Evolutionary conservation across 176 grass and related monocot genomes (phyloP), one percentile per base, ranked within the genome.

Genomic region (Pontederia crassipes): DNA sequence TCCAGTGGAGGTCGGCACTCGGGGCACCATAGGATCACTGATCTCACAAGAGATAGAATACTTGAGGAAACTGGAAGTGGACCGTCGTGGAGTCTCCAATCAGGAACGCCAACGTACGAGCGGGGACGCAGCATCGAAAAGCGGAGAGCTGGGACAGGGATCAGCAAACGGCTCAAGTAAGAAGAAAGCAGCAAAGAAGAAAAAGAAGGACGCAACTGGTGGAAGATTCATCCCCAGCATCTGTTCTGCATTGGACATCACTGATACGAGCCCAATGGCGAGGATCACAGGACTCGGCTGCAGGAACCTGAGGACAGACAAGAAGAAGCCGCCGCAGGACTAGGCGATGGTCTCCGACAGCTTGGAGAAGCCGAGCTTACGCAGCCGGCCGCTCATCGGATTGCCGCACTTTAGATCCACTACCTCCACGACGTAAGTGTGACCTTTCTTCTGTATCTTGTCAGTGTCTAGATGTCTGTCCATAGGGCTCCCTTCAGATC

Each of bases 361-460:
- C 57, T 49, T 60, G 24, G 69, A 51, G 45, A 49, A 62, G 45
- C 69, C 56, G 20, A 58, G 40, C 57, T 40, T 52, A 10, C 26
- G 28, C 13, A 17, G 48, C 47, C 48, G 69, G 26, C 46, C 35
- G 27, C 51, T 68, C 49, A 68, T 18, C 27, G 52, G 65, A 32
- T 46, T 68, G 65, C 52, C 49, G 35, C 68, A 70, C 17, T 59
- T 59, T 10, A 70, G 45, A 70, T 70, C 68, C 48, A 70, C 68
- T 20, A 59, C 17, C 49, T 70, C 68, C 12, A 58, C 54, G 26
- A 29, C 20, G 55, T 59, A 70, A 59, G 55, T 9, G 10, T 50
- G 67, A 17, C 16, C 9, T 29, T 70, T 70, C 45, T 49, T 70
- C 8, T 53, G 48, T 14, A 57, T 11, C 40, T 40, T 53, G 9